Conservation (phyloP, 345 rosid species). For the Moricandia moricandioides region DNA sequence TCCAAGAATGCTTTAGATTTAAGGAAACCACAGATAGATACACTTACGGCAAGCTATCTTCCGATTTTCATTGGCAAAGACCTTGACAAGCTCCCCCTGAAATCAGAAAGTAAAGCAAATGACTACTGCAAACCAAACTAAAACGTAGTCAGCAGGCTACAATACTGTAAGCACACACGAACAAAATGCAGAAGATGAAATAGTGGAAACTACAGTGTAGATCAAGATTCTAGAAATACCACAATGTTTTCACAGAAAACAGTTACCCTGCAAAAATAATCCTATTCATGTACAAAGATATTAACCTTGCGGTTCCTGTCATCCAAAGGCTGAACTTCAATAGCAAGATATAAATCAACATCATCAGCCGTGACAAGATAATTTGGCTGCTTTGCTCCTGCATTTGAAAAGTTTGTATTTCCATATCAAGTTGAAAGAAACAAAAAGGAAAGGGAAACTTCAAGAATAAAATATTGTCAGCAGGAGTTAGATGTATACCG, state of each 20-base stretch:
- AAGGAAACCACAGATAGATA: background rate
- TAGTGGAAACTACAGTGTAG: background rate
- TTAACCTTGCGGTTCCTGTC: conserved; percentile 89
- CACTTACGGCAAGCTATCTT: conserved; percentile 80
- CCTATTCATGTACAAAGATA: conserved; percentile 8
- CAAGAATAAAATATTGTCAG: conserved; percentile 12
- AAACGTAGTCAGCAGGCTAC: too few species aligned
- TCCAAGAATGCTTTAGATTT: conserved; percentile 15
- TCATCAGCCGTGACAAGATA: conserved; percentile 98
- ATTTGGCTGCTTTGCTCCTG: conserved; percentile 98
- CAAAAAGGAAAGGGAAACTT: conserved; percentile 8
- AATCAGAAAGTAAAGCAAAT: conserved; percentile 12
- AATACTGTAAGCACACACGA: too few species aligned
- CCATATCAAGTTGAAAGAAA: background rate
- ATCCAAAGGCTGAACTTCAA: conserved; percentile 99
- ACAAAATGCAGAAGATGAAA: background rate
- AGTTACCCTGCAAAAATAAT: conserved; percentile 20
- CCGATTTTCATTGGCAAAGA: conserved; percentile 86
- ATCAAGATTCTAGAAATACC: conserved; percentile 1
- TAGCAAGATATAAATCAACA: conserved; percentile 85
- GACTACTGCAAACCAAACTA: background rate
- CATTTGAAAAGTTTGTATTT: conserved; percentile 1
- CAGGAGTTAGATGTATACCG: conserved; percentile 45
- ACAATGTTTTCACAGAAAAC: background rate
- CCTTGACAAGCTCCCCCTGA: conserved; percentile 96